Evolutionary conservation across 805 yeast genomes (phyloP).

Genomic region (Clavispora santaluciae): DNA sequence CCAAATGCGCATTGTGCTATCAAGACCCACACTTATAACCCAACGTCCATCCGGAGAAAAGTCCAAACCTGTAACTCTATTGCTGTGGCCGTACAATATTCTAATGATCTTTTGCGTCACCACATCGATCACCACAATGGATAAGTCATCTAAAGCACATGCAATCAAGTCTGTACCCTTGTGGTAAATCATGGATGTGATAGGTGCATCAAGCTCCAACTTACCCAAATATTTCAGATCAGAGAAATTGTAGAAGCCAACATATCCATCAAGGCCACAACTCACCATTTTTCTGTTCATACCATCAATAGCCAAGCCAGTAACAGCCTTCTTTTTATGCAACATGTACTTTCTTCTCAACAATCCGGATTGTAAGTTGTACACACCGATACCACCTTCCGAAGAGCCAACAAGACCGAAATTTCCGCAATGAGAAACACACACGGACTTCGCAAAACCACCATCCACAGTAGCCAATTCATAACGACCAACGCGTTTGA

Average conservation of each 20-base stretch:
- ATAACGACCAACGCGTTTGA: conserved; percentile 76
- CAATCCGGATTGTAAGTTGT: conserved; percentile 89
- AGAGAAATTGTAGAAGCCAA: conserved; percentile 83
- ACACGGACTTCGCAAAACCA: conserved; percentile 67
- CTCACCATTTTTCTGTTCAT: conserved; percentile 87
- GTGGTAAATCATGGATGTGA: conserved; percentile 74
- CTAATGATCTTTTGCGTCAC: conserved; percentile 80
- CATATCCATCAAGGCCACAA: conserved; percentile 81
- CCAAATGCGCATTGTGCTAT: conserved; percentile 91
- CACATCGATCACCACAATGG: conserved; percentile 78
- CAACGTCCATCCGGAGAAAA: conserved; percentile 95
- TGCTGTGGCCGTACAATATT: conserved; percentile 83
- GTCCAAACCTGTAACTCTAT: conserved; percentile 81
- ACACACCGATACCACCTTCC: conserved; percentile 77
- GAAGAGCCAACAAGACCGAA: conserved; percentile 90
- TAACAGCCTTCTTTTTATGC: conserved; percentile 68
- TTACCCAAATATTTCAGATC: conserved; percentile 64
- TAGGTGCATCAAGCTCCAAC: conserved; percentile 67
- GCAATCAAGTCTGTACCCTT: conserved; percentile 81
- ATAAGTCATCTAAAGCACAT: conserved; percentile 77
- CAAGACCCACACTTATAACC: conserved; percentile 80
- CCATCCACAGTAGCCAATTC: conserved; percentile 70
- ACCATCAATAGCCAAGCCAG: conserved; percentile 86
- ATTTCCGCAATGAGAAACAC: conserved; percentile 90
- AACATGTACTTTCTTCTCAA: conserved; percentile 63